These are phyloP conservation scores for Macrotyloma uniflorum DNA, from an alignment of 306 rosid species.

Conservation along the genomic window DNA sequence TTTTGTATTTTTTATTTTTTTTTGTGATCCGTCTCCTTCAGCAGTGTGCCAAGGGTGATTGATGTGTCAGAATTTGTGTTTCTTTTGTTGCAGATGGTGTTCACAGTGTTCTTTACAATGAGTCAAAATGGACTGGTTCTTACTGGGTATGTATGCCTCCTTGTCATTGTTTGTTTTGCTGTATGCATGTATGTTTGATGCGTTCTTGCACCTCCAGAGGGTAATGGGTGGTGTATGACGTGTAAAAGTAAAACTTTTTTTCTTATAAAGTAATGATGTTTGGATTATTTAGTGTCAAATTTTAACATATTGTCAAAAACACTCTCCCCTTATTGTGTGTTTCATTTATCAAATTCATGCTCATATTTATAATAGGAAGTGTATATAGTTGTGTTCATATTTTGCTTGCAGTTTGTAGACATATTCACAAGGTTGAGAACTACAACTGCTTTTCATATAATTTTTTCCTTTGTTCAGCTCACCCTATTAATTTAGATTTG, in stretches of 20 bases:
- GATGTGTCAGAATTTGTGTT: conserved; percentile 10
- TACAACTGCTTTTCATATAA: neutral
- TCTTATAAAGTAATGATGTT: neutral
- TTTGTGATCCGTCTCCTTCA: neutral
- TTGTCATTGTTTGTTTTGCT: conserved; percentile 1
- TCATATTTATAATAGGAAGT: conserved; percentile 12
- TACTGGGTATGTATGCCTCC: conserved; percentile 77
- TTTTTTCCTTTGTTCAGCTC: neutral
- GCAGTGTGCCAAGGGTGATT: neutral
- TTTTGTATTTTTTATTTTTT: neutral
- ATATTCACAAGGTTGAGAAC: conserved; percentile 7
- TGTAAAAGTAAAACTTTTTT: neutral
- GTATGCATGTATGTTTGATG: neutral
- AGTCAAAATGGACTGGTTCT: conserved; percentile 79
- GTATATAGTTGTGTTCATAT: neutral
- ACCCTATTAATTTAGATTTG: neutral
- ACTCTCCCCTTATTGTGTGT: neutral
- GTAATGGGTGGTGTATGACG: neutral
- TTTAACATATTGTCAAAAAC: neutral
- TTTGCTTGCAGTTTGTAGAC: neutral
- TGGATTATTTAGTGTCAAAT: neutral
- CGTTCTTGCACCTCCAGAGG: neutral
- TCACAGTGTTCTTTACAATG: conserved; percentile 83
- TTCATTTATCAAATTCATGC: neutral
- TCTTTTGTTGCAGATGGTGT: conserved; percentile 61